A percentile compares a stretch with the other conserved stretches of the same genome.
These are phyloP conservation scores for Annulohypoxylon nitens DNA, from an alignment of 495 filamentous ascomycete genomes.

Conservation along the genomic window DNA sequence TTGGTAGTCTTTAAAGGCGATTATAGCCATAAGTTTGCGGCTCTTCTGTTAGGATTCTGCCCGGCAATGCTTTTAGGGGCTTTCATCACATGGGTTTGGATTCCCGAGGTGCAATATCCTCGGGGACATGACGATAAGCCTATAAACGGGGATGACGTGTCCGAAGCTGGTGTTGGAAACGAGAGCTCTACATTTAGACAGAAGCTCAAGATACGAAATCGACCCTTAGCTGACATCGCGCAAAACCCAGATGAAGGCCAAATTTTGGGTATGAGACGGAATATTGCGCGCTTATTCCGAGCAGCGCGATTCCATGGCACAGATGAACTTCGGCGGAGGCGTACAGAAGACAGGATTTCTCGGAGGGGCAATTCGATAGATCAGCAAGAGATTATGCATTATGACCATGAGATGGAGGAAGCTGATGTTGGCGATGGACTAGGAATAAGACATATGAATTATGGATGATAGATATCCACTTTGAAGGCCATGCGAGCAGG, in stretches of 20 bases:
- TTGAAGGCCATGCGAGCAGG: not conserved
- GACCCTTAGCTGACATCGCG: conserved; percentile 41
- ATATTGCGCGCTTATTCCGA: conserved; percentile 36
- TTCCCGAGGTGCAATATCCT: conserved; percentile 53
- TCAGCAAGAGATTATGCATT: conserved; percentile 1
- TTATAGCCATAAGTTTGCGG: conserved; percentile 44
- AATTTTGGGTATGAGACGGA: conserved; percentile 39
- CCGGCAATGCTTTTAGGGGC: conserved; percentile 53
- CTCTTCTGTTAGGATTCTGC: conserved; percentile 50
- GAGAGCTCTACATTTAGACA: conserved; percentile 28
- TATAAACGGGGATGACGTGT: conserved; percentile 24
- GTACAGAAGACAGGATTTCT: not conserved
- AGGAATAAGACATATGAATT: conserved; percentile 13
- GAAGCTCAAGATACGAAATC: conserved; percentile 42
- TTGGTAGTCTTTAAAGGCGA: conserved; percentile 29
- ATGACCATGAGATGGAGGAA: conserved; percentile 23
- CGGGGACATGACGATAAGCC: conserved; percentile 34
- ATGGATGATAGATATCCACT: not conserved
- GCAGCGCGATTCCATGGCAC: conserved; percentile 4
- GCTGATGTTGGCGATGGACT: conserved; percentile 30
- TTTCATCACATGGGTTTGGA: conserved; percentile 55
- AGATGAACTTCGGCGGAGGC: not conserved
- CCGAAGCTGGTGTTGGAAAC: conserved; percentile 28
- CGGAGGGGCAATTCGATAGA: not conserved
- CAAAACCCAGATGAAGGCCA: conserved; percentile 43